A percentile compares a stretch with the other conserved stretches of the same genome.
phyloP scores from a whole-genome alignment of 352 stramenopile genomes.

The Globisporangium yorkense region DNA sequence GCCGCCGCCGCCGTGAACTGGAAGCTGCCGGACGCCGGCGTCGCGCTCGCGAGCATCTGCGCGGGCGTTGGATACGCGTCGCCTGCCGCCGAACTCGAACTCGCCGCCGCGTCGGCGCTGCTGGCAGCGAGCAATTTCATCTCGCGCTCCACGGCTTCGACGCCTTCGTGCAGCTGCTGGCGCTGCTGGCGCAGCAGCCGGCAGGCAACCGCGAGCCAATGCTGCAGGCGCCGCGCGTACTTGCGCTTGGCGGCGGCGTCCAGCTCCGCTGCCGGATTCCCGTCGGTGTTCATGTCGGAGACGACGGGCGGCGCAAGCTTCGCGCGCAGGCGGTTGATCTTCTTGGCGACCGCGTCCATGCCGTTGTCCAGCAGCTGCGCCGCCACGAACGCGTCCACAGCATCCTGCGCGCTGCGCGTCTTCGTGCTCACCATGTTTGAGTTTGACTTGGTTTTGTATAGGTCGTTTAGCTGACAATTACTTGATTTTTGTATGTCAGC shows the following conservation, averaged over 20 bases:
- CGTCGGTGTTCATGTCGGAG: conserved; percentile 16
- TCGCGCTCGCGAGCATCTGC: conserved; percentile 3
- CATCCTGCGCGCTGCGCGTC: conserved; percentile 33
- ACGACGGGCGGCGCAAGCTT: conserved; percentile 33
- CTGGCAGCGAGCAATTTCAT: conserved; percentile 31
- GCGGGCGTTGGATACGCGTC: conserved; percentile 9
- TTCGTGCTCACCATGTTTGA: not conserved
- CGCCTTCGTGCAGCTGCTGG: conserved; percentile 38
- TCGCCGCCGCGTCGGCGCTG: not conserved
- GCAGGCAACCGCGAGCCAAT: conserved; percentile 52
- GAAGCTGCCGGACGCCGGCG: conserved; percentile 7
- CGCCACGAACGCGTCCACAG: conserved; percentile 62
- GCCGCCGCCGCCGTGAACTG: conserved; percentile 12
- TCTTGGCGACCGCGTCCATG: conserved; percentile 60
- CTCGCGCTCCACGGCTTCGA: conserved; percentile 49
- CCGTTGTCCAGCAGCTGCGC: conserved; percentile 76
- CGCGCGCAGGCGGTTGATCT: conserved; percentile 54
- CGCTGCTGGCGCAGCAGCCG: conserved; percentile 52
- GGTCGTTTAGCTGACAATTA: too few species aligned
- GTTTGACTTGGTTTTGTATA: too few species aligned
- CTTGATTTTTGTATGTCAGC: not conserved
- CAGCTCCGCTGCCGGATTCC: not conserved
- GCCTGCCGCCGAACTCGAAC: not conserved
- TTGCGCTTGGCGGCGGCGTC: conserved; percentile 22
- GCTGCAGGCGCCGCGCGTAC: conserved; percentile 52